Base-by-base conservation (phyloP, 805 yeast species). In the Suhomyces vadensis region DNA sequence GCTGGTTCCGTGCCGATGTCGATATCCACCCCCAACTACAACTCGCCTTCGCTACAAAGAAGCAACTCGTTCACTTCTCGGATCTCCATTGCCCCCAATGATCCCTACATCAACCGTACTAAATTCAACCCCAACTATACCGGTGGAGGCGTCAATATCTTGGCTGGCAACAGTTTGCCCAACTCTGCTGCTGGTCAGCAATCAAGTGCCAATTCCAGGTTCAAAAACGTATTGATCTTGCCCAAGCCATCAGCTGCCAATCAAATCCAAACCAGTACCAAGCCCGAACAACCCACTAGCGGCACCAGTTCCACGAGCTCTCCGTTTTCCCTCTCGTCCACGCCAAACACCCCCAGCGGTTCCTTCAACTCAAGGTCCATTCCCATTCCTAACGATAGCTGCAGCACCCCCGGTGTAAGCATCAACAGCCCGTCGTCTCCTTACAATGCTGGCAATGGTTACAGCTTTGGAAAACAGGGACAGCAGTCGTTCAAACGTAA, bases 401-500 rank as follows among this genome's bases (percentile, higher is more conserved):
- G 36, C 26, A 39, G 21, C n/a, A 42, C 39, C 27, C 21, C 33
- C 11, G 33, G 41, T 4, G 17, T 26, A 11, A 35, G 42, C 39
- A 14, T 41, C 2, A 53, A 49, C 36, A 58, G 61, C 41, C 57
- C 63, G 6, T 54, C 58, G 10, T 53, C 64, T 3, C 57, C 65
- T 21, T 46, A 43, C 52, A 26, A 49, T 37, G 40, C 53, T 42
- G 42, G 45, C n/a, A 58, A 53, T 38, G 13, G 33, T 3, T 16
- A 36, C n/a, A 29, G 21, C 17, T 24, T 21, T 13, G 35, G 23
- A 3, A 40, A 40, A 13, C 43, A 40, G 11, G 11, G 27, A 5
- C 10, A 8, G 10, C 69, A 64, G 52, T 70, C 59, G 41, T 71
- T 69, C 50, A 71, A 71, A 53, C 48, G 77, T n/a, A 71, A 70